Evolutionary conservation across 208 protist species (phyloP), one percentile per base, ranked within the genome.

Genomic region (Tetramitus jugosus): DNA sequence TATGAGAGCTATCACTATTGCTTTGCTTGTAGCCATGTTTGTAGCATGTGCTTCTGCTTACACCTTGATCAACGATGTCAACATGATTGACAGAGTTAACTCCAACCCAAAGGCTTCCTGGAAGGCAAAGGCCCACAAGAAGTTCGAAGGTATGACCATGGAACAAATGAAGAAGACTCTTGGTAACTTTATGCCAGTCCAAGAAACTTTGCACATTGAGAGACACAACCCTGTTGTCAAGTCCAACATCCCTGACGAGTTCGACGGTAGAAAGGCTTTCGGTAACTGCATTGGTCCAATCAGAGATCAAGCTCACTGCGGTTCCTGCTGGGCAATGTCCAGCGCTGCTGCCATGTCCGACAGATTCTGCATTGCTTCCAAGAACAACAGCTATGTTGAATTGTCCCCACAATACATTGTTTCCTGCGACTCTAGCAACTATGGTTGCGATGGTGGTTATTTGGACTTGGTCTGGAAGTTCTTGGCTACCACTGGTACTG

Each of bases 291-390:
- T 69, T n/a, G 37, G 26, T 6, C 62, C 62, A 23, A 37, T 69
- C 6, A 43, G 62, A 45, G n/a, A 69, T n/a, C 62, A 69, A 69
- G 62, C 13, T 23, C 7, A 43, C 13, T 69, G 62, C 31, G 62
- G 62, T 29, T 46, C 37, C 2, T 69, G 62, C 31, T 69, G 31
- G 14, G 62, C 62, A 2, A 45, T 69, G 14, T 10, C 56, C 20
- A 26, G 17, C 29, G 10, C 56, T 35, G 80, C 83, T 67, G 56
- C 20, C 29, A 26, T 33, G 39, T 80, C 88, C 17, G 92, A 94
- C 83, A 86, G 92, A 76, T 90, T 92, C 79, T 95, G 92, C 85
- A 93, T 91, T 42, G 60, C 86, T 60, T 81, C 80, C 68, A 87
- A 89, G 7, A 76, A 65, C 13, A 62, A 81, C 43, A 87, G 88